Percentiles rank a stretch among this genome's conserved stretches.
These are phyloP conservation scores for Botryosphaeria agaves DNA, from an alignment of 2,329 filamentous ascomycete genomes.

Conservation along the genomic window DNA sequence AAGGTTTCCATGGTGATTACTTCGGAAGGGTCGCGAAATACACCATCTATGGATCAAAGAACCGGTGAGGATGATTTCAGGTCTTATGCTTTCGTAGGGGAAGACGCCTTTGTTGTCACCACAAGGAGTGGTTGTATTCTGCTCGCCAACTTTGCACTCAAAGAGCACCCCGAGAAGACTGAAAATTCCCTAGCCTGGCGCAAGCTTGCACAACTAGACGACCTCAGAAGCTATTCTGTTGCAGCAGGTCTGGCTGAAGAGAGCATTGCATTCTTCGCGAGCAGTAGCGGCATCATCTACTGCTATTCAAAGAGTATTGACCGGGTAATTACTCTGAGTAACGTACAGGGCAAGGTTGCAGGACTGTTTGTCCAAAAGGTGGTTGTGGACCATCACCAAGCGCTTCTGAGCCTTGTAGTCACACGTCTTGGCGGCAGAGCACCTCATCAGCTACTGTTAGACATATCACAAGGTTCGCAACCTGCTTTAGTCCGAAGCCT, in stretches of 20 bases:
- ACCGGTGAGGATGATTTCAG: too few species aligned
- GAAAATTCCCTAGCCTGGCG: too few species aligned
- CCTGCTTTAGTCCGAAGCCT: neutral
- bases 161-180: too few species aligned
- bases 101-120: too few species aligned
- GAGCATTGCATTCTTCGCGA: conserved; percentile 27
- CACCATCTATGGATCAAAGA: too few species aligned
- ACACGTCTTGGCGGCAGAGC: conserved; percentile 18
- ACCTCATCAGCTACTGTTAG: conserved; percentile 15
- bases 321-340: conserved; percentile 6
- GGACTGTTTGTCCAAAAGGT: conserved; percentile 15
- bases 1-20: too few species aligned
- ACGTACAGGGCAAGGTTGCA: conserved; percentile 20
- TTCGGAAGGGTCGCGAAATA: too few species aligned
- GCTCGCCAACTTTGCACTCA: too few species aligned
- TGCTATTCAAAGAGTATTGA: conserved; percentile 12
- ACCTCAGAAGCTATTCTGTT: conserved; percentile 31
- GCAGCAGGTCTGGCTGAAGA: conserved; percentile 18
- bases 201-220: too few species aligned
- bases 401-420: conserved; percentile 16
- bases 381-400: neutral
- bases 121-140: too few species aligned
- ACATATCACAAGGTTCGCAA: conserved; percentile 1
- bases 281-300: conserved; percentile 25
- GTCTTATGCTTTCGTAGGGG: too few species aligned